Evolutionary conservation across 768 basidiomycete genomes (phyloP), one percentile per base, ranked within the genome.

Genomic region (Chalciporus piperatus): DNA sequence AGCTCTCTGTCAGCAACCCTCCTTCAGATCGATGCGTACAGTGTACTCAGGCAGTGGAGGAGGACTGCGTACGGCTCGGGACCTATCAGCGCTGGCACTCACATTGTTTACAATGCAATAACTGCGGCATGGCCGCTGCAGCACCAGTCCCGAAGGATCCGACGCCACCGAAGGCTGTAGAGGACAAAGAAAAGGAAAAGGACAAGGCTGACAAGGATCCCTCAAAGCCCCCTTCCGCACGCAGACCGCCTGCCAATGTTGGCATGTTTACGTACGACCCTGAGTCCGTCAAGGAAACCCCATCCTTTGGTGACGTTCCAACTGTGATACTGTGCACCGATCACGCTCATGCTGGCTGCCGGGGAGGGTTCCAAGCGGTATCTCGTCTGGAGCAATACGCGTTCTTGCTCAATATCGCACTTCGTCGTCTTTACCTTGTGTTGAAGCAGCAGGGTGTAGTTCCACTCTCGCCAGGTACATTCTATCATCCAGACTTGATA

Each of bases 1-100:
- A 79, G 62, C 69, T 82, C 38, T 77, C 80, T 16, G 78, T 81
- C n/a, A 80, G 67, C 55, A 83, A 82, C 56, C 87, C 89, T 14
- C 91, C 91, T 7, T 89, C 88, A 16, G 97, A 99, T 72, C 80
- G 94, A 37, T 99, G 97, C 65, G 81, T 92, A 45, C 85, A 83
- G 62, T 99, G 97, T 69, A 79, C 81, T 39, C 75, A 84, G 55
- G 96, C 96, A 0, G 92, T 99, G 20, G 97, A 99, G 71, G 97
- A 99, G 67, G 97, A 98, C 58, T 98, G 97, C 63, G 89, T 92
- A 41, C 81, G 97, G 51, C 72, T 96, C 25, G 97, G 94, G 30
- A 95, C 93, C n/a, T 96, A 94, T 72, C 87, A 92, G 63, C 80
- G 96, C 41, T 98, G 97, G 97, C 97, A 99, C 70, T 90, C 92